A percentile compares a stretch with the other conserved stretches of the same genome.
Conservation (phyloP, 2,329 filamentous ascomycete species). For the Chalaropsis ovoidea region DNA sequence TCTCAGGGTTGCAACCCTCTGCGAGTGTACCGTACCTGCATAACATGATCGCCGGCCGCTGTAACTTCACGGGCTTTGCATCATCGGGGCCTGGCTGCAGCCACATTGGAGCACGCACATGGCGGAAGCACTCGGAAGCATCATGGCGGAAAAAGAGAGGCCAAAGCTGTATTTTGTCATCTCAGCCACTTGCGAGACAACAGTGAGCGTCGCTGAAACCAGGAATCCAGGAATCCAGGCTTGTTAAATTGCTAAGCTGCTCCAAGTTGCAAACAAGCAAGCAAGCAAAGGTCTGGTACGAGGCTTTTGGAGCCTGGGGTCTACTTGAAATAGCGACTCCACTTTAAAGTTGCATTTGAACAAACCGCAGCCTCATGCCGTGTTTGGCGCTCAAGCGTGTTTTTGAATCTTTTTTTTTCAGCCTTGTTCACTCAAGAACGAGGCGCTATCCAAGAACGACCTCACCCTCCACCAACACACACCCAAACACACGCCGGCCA, state of each 20-base stretch:
- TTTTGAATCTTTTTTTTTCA: slow-evolving; percentile 18
- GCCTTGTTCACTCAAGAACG: background rate
- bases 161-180: too few species aligned
- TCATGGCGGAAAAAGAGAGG: background rate
- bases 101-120: too few species aligned
- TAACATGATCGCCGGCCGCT: background rate
- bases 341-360: slow-evolving; percentile 20
- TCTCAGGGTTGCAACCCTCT: background rate
- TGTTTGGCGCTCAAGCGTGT: slow-evolving; percentile 10
- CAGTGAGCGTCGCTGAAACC: too few species aligned
- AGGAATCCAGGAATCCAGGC: too few species aligned
- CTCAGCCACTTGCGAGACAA: too few species aligned
- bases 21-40: slow-evolving; percentile 12
- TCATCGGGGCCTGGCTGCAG: background rate
- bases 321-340: background rate
- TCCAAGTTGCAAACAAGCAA: too few species aligned
- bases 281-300: too few species aligned
- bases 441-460: background rate
- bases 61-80: background rate
- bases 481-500: background rate
- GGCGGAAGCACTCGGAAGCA: too few species aligned
- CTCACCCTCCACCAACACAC: background rate
- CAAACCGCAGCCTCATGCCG: slow-evolving; percentile 15
- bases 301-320: background rate
- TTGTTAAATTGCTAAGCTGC: too few species aligned